Conservation (phyloP, 257 asterid species). For the Anisodus acutangulus region DNA sequence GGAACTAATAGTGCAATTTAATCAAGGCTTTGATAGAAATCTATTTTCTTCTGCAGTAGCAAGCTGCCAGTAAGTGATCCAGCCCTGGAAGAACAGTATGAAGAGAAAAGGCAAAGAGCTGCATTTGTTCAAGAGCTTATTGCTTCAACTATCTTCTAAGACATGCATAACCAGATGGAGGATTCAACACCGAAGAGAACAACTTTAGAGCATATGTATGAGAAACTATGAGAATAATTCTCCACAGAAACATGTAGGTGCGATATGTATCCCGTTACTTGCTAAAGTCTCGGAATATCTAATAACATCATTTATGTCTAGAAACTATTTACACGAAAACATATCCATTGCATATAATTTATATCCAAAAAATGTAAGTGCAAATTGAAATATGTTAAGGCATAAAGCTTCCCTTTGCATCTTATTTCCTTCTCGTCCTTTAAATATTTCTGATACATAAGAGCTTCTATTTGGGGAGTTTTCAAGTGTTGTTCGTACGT, state of each 20-base stretch:
- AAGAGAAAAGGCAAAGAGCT: constrained; percentile 28
- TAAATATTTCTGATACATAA: too few species aligned
- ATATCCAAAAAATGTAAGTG: not conserved
- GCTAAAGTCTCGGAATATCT: not conserved
- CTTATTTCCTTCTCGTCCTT: too few species aligned
- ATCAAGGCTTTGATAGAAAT: not conserved
- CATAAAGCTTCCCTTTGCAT: too few species aligned
- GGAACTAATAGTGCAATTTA: not conserved
- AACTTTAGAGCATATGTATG: not conserved
- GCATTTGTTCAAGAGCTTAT: constrained; percentile 31
- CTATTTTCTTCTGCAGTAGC: constrained; percentile 17
- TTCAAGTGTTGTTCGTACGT: not conserved
- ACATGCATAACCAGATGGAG: not conserved
- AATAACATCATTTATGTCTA: not conserved
- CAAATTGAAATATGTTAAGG: too few species aligned
- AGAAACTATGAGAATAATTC: not conserved
- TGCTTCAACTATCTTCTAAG: constrained; percentile 33
- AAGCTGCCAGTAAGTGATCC: constrained; percentile 26
- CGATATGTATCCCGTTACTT: not conserved
- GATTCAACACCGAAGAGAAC: constrained; percentile 2
- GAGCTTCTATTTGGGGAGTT: too few species aligned
- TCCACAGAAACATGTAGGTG: not conserved
- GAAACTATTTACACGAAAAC: not conserved
- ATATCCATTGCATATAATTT: constrained; percentile 4
- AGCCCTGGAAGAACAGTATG: constrained; percentile 28